A percentile compares a stretch with the other conserved stretches of the same genome.
Conservation (phyloP, 495 filamentous ascomycete genomes). For the Pseudevernia furfuracea region DNA sequence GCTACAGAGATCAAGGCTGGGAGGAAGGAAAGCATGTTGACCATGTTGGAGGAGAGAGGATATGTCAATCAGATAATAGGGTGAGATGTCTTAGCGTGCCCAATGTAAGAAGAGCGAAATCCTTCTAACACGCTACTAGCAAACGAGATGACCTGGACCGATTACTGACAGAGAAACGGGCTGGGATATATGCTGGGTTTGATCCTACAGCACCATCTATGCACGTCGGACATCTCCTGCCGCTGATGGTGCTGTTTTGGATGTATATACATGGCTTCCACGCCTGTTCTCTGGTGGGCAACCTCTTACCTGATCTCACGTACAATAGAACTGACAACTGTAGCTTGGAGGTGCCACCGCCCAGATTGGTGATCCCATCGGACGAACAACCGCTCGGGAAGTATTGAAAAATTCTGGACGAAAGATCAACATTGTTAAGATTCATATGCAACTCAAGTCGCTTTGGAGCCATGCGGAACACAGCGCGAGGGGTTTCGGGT, state of each 20-base stretch:
- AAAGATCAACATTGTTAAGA: slow-evolving; percentile 62
- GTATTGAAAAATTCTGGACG: slow-evolving; percentile 46
- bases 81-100: slow-evolving; percentile 38
- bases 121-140: slow-evolving; percentile 27
- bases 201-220: slow-evolving; percentile 88
- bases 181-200: slow-evolving; percentile 80
- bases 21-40: slow-evolving; percentile 53
- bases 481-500: slow-evolving; percentile 54
- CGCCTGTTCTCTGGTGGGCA: slow-evolving; percentile 57
- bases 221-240: slow-evolving; percentile 87
- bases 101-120: neutral
- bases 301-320: neutral
- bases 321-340: slow-evolving; percentile 10
- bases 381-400: slow-evolving; percentile 59
- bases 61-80: slow-evolving; percentile 74
- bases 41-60: slow-evolving; percentile 70
- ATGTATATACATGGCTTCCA: slow-evolving; percentile 78
- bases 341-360: slow-evolving; percentile 79
- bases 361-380: slow-evolving; percentile 82
- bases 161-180: slow-evolving; percentile 59
- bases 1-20: slow-evolving; percentile 54
- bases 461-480: slow-evolving; percentile 64
- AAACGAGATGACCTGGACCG: slow-evolving; percentile 58
- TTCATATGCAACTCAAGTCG: slow-evolving; percentile 72
- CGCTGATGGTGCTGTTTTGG: slow-evolving; percentile 92